These are phyloP conservation scores for Cladorrhinum sp. DNA, from an alignment of 2,329 filamentous ascomycete genomes.

Conservation along the genomic window DNA sequence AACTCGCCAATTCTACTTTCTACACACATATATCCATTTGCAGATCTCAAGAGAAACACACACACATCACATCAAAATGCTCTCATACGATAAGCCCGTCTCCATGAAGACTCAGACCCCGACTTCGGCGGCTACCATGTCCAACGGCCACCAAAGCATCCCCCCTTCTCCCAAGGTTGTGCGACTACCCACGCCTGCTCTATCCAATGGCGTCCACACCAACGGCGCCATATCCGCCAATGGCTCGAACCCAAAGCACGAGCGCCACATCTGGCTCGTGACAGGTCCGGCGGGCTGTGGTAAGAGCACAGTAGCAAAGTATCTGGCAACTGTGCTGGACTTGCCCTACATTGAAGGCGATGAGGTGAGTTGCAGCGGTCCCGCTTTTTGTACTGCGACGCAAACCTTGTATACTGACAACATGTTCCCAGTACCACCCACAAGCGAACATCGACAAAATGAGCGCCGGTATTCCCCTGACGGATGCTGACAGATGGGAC, in stretches of 20 bases:
- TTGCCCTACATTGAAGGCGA: slow-evolving; percentile 76
- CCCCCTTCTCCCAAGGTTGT: slow-evolving; percentile 30
- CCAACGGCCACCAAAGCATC: slow-evolving; percentile 28
- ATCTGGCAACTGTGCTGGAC: slow-evolving; percentile 59
- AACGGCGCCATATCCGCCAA: slow-evolving; percentile 32
- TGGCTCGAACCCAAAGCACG: slow-evolving; percentile 28
- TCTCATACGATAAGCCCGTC: slow-evolving; percentile 49
- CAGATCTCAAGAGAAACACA: background rate
- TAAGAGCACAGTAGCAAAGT: slow-evolving; percentile 71
- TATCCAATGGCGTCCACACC: slow-evolving; percentile 28
- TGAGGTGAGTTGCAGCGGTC: slow-evolving; percentile 53
- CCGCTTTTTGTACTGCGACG: background rate
- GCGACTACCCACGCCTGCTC: slow-evolving; percentile 20
- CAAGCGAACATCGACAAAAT: slow-evolving; percentile 86
- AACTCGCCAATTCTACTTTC: background rate
- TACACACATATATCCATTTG: background rate
- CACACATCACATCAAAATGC: slow-evolving; percentile 37
- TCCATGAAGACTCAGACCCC: slow-evolving; percentile 41
- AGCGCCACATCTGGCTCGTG: slow-evolving; percentile 76
- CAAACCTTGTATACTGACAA: background rate
- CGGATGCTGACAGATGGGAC: slow-evolving; percentile 94
- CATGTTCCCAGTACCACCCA: slow-evolving; percentile 62
- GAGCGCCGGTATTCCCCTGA: slow-evolving; percentile 76
- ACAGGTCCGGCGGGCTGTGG: slow-evolving; percentile 77
- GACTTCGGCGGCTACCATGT: slow-evolving; percentile 28